Conservation (phyloP, 116 monocot genomes). For the Posidonia oceanica region DNA sequence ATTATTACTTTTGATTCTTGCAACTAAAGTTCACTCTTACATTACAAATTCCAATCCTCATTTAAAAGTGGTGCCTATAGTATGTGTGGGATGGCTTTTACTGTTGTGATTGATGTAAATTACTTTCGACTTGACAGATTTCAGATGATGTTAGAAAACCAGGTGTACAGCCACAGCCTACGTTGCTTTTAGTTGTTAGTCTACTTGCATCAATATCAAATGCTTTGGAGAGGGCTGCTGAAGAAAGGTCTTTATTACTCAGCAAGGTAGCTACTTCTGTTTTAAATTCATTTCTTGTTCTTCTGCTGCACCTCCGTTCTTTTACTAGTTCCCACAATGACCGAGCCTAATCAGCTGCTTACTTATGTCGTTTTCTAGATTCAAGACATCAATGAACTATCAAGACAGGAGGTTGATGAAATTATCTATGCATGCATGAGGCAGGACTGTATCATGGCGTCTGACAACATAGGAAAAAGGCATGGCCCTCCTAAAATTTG, state of each 20-base stretch:
- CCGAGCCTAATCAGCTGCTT: not conserved
- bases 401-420: constrained; percentile 97
- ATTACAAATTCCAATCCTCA: too few relatives aligned
- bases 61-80: too few relatives aligned
- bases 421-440: constrained; percentile 55
- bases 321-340: not conserved
- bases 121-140: constrained; percentile 23
- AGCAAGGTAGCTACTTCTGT: constrained; percentile 55
- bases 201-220: constrained; percentile 52
- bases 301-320: not conserved
- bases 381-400: constrained; percentile 85
- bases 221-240: constrained; percentile 57
- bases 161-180: constrained; percentile 34
- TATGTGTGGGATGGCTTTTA: too few relatives aligned
- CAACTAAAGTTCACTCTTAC: too few relatives aligned
- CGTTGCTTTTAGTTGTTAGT: constrained; percentile 38
- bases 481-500: not conserved
- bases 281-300: too few relatives aligned
- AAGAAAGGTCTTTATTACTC: constrained; percentile 74
- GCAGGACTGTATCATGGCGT: constrained; percentile 41
- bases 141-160: constrained; percentile 16
- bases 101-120: not conserved
- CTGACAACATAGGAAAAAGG: constrained; percentile 80
- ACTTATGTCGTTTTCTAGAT: constrained; percentile 30
- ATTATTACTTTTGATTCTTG: too few relatives aligned